Evolutionary conservation across 1,284 basidiomycete species (phyloP), one percentile per base, ranked within the genome.

Genomic region (Pseudozyma thailandica): DNA sequence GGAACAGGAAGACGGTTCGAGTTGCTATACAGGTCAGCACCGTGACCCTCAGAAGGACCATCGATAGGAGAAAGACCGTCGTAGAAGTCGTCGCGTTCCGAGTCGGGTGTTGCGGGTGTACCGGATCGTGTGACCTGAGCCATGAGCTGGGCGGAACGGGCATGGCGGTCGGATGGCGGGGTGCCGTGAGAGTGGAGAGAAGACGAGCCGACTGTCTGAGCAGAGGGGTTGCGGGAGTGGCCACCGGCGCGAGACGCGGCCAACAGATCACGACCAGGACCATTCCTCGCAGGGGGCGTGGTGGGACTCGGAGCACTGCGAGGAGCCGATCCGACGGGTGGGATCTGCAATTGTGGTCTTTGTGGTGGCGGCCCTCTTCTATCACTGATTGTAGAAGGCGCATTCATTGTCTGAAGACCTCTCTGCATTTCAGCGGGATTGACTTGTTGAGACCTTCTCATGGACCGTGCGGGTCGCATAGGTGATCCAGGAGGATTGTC

Each of bases 51-150:
- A 1, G 64, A 52, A 2, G 71, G 71, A 23, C 55, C 53, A 39
- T 75, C 74, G 43, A 68, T 48, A n/a, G 71, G 66, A 13, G 71
- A 74, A 37, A 73, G 50, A 23, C 55, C 68, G 26, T 61, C 68
- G 50, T 74, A 74, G 31, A 52, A 83, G 83, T 72, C 72, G 12
- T 71, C 63, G 35, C 70, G 62, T 44, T 60, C 71, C 3, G 68
- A 75, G n/a, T 64, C 57, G 10, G 59, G 55, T 20, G 43, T 62
- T 18, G 61, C 56, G 7, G 68, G 68, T 4, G 68, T 71, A 16
- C 57, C 61, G 2, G 57, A 37, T 8, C 65, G 57, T 8, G 56
- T 43, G 10, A 75, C 66, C 28, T 70, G 54, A 4, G 72, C 70
- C 72, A 78, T 77, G 21, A 78, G 46, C 49, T 70, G 64, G 2